A percentile compares a stretch with the other conserved stretches of the same genome.
These are phyloP conservation scores for Heritiera fomes DNA, from an alignment of 345 rosid genomes.

Conservation along the genomic window DNA sequence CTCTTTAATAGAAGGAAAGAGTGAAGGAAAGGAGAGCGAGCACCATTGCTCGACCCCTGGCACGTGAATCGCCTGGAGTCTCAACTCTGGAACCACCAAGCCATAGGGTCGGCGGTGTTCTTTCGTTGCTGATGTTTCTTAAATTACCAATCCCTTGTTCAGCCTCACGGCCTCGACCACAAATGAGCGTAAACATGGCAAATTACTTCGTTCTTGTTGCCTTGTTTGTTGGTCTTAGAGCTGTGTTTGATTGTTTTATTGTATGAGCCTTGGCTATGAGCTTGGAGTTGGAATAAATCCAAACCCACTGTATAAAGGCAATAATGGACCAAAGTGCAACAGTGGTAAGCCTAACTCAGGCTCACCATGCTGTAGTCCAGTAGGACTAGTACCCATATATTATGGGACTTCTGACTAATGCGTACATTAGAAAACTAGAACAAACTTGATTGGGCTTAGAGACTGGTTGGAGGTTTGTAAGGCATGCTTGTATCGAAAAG, in stretches of 20 bases:
- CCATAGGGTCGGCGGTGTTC: background rate
- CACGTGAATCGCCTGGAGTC: no score
- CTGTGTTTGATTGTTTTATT: no score
- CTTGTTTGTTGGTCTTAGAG: no score
- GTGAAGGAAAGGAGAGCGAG: no score
- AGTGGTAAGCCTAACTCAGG: background rate
- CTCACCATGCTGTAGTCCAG: background rate
- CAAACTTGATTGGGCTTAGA: background rate
- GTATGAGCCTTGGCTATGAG: no score
- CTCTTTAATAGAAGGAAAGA: background rate
- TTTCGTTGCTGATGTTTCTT: background rate
- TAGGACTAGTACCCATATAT: background rate
- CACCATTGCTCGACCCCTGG: conserved; percentile 1
- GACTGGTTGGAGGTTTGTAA: background rate
- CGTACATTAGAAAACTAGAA: background rate
- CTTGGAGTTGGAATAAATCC: background rate
- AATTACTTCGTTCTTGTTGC: no score
- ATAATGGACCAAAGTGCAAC: background rate
- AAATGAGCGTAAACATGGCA: no score
- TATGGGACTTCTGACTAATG: background rate
- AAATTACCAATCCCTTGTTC: no score
- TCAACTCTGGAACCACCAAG: no score
- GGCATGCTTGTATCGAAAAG: background rate
- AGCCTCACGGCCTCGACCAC: no score
- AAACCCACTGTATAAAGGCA: background rate